These are phyloP conservation scores for Striga hermonthica DNA, from an alignment of 305 asterid genomes.

Conservation along the genomic window DNA sequence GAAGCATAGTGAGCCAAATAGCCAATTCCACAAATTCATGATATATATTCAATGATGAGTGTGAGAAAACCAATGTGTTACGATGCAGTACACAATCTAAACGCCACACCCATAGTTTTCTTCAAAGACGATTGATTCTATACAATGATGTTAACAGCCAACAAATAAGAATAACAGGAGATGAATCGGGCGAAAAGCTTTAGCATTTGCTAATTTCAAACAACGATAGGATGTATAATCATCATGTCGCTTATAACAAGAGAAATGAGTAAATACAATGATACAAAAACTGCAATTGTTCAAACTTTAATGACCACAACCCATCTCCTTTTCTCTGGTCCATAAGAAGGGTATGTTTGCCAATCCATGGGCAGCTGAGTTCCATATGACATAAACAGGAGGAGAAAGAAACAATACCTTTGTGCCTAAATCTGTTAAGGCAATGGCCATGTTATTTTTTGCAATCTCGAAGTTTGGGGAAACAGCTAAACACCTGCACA, in stretches of 20 bases:
- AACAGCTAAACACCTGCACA: constrained; percentile 84
- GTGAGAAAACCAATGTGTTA: constrained; percentile 21
- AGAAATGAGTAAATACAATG: constrained; percentile 9
- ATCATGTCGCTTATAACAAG: constrained; percentile 17
- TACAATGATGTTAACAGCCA: constrained; percentile 17
- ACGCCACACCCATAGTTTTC: constrained; percentile 3
- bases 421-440: constrained; percentile 98
- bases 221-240: background rate
- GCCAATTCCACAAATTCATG: constrained; percentile 10
- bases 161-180: constrained; percentile 3
- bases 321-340: constrained; percentile 1
- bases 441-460: constrained; percentile 99
- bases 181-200: constrained; percentile 6
- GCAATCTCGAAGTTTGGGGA: constrained; percentile 99
- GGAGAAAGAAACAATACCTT: constrained; percentile 56
- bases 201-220: constrained; percentile 21
- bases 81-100: constrained; percentile 9
- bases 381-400: constrained; percentile 11
- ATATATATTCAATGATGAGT: constrained; percentile 6
- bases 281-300: background rate
- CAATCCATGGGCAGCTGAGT: constrained; percentile 23
- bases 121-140: background rate
- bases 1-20: constrained; percentile 33
- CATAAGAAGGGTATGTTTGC: background rate
- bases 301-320: background rate